Evolutionary conservation across 169 alveolate genomes (phyloP), one percentile per base, ranked within the genome.

Genomic region (Cryptosporidium canis): DNA sequence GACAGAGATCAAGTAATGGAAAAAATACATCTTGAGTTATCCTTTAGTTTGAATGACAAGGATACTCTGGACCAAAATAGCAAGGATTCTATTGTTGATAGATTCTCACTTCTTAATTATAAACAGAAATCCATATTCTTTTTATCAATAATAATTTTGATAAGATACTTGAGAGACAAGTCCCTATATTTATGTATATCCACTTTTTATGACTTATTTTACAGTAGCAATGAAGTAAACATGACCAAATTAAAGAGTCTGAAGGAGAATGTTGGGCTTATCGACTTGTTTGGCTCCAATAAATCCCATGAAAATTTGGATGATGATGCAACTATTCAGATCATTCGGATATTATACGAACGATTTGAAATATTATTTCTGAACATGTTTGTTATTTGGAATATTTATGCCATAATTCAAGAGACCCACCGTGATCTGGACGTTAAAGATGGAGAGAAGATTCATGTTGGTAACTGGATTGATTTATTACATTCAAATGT

Each of bases 301-400:
- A 70, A 45, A 24, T 16, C 31, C 33, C 31, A 66, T 33, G 18
- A 9, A 16, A 70, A 31, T 51, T 21, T 51, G 63, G 24, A 3
- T 51, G 72, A 61, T 24, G 87, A 77, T 61, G 72, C 63, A 31
- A 77, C 77, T 4, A 61, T 43, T 0, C 71, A 77, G 39, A 41
- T 77, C 37, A 58, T 77, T 12, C 18, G 37, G n/a, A 55, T 77
- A 35, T 24, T 77, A 12, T 77, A 39, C 33, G 27, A 24, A 18
- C 37, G 72, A 37, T 77, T 58, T 58, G 87, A 77, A 39, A 43
- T 41, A 11, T 27, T 77, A 58, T 58, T 56, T 61, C 44, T 77
- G 0, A 55, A 77, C 31, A 39, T 61, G 8, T 77, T 77, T 18
- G 87, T 77, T 41, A 55, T 77, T 55, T 77, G 87, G 87, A 77